Evolutionary conservation across 1,284 basidiomycete species (phyloP).

Genomic region (Ustilago trichophora): DNA sequence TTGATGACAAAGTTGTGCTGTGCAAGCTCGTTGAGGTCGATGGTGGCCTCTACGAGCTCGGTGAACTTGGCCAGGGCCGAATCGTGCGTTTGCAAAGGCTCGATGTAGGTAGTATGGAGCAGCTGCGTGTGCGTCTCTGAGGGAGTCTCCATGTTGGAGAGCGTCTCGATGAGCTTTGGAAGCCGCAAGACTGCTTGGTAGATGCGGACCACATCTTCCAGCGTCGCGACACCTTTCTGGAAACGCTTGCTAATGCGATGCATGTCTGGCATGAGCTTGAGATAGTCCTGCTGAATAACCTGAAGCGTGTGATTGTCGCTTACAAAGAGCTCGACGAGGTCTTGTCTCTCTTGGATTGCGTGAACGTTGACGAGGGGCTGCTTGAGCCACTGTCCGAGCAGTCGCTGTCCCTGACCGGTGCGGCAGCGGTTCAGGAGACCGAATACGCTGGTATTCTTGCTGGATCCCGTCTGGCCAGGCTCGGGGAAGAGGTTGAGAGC

Average conservation of each 20-base stretch:
- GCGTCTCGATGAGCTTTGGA: constrained; percentile 76
- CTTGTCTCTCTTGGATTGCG: constrained; percentile 73
- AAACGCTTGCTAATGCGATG: constrained; percentile 92
- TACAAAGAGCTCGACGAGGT: constrained; percentile 83
- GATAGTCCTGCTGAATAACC: constrained; percentile 81
- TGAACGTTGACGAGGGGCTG: constrained; percentile 94
- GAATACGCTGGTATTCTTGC: constrained; percentile 74
- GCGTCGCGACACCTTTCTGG: constrained; percentile 80
- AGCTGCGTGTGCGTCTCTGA: constrained; percentile 27
- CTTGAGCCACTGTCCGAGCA: constrained; percentile 93
- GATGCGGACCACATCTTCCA: constrained; percentile 95
- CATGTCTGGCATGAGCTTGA: constrained; percentile 93
- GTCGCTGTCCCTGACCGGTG: constrained; percentile 90
- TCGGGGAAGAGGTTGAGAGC: constrained; percentile 88
- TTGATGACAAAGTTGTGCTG: constrained; percentile 92
- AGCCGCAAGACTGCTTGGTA: constrained; percentile 80
- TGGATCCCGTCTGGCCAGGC: constrained; percentile 42
- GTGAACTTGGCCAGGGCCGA: constrained; percentile 72
- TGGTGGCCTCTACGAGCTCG: constrained; percentile 94
- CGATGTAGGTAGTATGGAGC: constrained; percentile 50
- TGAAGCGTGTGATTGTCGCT: constrained; percentile 79
- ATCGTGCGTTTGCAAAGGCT: constrained; percentile 43
- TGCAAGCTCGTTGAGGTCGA: constrained; percentile 85
- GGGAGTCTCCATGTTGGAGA: constrained; percentile 68
- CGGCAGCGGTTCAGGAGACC: constrained; percentile 94